Conservation (phyloP, 768 basidiomycete species). For the Phaffia tasmanica region DNA sequence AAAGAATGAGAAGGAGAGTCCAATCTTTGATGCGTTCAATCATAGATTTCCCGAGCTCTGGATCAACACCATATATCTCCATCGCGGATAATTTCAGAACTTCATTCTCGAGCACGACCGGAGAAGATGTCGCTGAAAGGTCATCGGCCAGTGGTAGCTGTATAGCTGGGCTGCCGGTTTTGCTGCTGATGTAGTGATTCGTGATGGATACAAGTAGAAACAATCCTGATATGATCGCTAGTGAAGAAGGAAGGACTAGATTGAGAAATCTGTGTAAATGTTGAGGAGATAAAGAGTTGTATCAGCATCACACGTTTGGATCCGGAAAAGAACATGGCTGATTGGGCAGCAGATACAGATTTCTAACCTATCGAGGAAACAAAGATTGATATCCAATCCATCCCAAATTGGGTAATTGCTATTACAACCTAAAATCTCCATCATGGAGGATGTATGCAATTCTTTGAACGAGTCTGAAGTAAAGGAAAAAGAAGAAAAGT, state of each 20-base stretch:
- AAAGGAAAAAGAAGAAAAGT: too few relatives aligned
- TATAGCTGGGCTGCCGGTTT: not conserved
- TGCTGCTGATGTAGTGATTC: not conserved
- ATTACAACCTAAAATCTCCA: too few relatives aligned
- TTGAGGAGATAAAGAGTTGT: not conserved
- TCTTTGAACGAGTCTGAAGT: too few relatives aligned
- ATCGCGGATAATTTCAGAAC: constrained; percentile 1
- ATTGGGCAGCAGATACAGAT: not conserved
- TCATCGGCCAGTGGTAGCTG: not conserved
- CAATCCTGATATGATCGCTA: not conserved
- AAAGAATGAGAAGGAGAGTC: not conserved
- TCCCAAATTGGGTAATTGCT: not conserved
- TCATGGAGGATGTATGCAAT: too few relatives aligned
- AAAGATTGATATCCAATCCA: not conserved
- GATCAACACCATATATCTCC: constrained; percentile 13
- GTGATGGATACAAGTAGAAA: not conserved
- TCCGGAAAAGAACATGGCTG: not conserved
- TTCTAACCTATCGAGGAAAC: constrained; percentile 4
- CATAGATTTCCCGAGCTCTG: constrained; percentile 25
- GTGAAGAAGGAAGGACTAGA: not conserved
- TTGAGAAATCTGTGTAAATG: not conserved
- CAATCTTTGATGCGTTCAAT: constrained; percentile 6
- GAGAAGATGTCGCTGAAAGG: not conserved
- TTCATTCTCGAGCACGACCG: constrained; percentile 14
- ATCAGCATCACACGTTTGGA: not conserved